Percentiles rank a stretch among this genome's conserved stretches.
phyloP scores from a whole-genome alignment of 1,284 basidiomycete species.

The Gymnopus androsaceus region DNA sequence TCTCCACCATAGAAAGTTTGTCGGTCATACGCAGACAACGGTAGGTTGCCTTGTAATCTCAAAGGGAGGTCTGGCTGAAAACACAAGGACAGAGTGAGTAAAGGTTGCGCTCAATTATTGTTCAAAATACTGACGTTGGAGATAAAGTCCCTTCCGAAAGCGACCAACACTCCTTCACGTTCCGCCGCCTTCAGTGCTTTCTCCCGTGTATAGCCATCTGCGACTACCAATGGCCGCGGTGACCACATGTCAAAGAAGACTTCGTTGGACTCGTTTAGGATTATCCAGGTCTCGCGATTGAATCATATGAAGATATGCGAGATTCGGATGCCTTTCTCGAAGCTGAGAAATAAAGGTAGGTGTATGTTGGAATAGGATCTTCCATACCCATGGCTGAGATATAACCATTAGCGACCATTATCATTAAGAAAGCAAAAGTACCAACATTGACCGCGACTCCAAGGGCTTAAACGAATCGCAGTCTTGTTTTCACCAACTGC shows the following conservation, averaged over 20 bases:
- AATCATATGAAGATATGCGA: constrained; percentile 58
- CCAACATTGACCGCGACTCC: constrained; percentile 25
- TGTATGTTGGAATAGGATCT: constrained; percentile 46
- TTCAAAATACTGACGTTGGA: constrained; percentile 27
- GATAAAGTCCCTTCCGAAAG: constrained; percentile 51
- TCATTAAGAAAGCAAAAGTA: background rate
- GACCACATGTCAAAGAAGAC: constrained; percentile 32
- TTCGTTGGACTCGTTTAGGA: constrained; percentile 24
- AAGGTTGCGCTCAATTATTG: too few relatives aligned
- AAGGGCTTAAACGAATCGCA: constrained; percentile 34
- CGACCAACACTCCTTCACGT: constrained; percentile 38
- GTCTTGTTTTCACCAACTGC: constrained; percentile 19
- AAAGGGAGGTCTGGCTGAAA: too few relatives aligned
- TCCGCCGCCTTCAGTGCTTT: constrained; percentile 25
- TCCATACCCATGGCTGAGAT: constrained; percentile 38
- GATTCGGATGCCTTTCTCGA: constrained; percentile 29
- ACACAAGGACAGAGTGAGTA: too few relatives aligned
- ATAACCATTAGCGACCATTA: background rate
- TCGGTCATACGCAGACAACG: too few relatives aligned
- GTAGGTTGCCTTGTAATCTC: too few relatives aligned
- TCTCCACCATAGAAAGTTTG: too few relatives aligned
- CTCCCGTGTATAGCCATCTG: constrained; percentile 34
- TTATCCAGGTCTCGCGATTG: constrained; percentile 33
- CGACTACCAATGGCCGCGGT: constrained; percentile 32
- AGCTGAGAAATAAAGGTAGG: constrained; percentile 38